A percentile compares a stretch with the other conserved stretches of the same genome.
Conservation (phyloP, 1,139 yeast genomes). For the Blastobotrys elegans region DNA sequence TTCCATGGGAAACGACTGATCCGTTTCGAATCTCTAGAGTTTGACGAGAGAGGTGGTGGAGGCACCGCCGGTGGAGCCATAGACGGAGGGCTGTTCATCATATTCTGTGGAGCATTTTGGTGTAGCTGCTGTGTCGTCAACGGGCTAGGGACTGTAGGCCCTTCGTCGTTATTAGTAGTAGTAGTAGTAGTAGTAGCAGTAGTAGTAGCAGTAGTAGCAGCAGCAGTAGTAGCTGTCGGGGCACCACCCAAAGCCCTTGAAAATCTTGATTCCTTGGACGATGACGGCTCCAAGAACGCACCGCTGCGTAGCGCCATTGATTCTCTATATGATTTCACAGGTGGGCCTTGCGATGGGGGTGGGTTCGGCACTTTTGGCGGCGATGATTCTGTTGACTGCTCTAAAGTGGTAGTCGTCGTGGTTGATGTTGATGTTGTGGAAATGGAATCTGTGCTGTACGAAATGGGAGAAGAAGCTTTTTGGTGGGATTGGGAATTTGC, state of each 20-base stretch:
- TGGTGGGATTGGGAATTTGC: not conserved
- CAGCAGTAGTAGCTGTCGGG: not conserved
- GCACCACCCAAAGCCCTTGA: slow-evolving; percentile 7
- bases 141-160: not conserved
- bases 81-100: not conserved
- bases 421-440: not conserved
- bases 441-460: not conserved
- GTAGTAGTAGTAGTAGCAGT: not conserved
- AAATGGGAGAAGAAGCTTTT: not conserved
- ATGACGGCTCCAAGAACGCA: slow-evolving; percentile 4
- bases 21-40: slow-evolving; percentile 11
- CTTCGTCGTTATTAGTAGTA: not conserved
- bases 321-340: slow-evolving; percentile 15
- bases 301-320: slow-evolving; percentile 14
- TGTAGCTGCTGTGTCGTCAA: not conserved
- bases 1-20: slow-evolving; percentile 20
- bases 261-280: slow-evolving; percentile 8
- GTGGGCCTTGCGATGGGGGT: slow-evolving; percentile 14
- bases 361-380: slow-evolving; percentile 7
- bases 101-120: not conserved
- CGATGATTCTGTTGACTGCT: not conserved
- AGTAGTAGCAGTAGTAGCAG: not conserved
- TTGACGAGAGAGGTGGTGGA: not conserved
- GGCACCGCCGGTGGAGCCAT: not conserved
- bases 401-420: not conserved